Evolutionary conservation across 495 filamentous ascomycete species (phyloP), one percentile per base, ranked within the genome.

Genomic region (Penicillium silybi): DNA sequence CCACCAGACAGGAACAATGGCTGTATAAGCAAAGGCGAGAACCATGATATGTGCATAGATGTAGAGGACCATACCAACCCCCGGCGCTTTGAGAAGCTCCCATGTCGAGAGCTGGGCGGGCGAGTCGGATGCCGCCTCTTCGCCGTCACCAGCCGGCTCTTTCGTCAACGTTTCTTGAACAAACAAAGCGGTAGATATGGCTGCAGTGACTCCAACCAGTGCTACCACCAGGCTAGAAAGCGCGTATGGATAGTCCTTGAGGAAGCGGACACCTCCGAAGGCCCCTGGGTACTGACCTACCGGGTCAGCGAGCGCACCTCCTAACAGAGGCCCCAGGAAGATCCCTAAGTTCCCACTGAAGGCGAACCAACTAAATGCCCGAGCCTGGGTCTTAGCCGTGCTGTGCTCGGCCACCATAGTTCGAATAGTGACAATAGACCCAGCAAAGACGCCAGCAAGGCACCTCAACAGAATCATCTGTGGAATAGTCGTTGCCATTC

Each of bases 401-500:
- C 80, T 84, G 60, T 82, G 82, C 68, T 89, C 86, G 29, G 81
- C 76, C 44, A 89, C 74, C 83, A 88, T 88, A 23, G 85, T 79
- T 16, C 86, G 78, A 43, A 89, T 77, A 11, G 85, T 88, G 18
- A 88, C 78, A 50, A 86, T 74, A 25, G 79, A 85, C 0, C 85
- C 86, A 0, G 82, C 82, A 60, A 88, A 89, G 8, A 86, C 62
- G 2, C 86, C 86, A 16, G 84, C 84, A 15, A 80, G 53, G 52
- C 82, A 87, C 20, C 86, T 73, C 50, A 82, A 82, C 37, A 85
- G 38, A 5, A 86, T 73, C 85, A 89, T 88, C 66, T 87, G 79
- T 69, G 73, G 75, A 44, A 88, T 75, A 15, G 68, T 73, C 44
- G 64, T 72, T 42, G 82, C 81, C 39, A 85, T 55, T 17, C 85